phyloP scores from a whole-genome alignment of 2,329 filamentous ascomycete species.

The Botrytis pseudocinerea region DNA sequence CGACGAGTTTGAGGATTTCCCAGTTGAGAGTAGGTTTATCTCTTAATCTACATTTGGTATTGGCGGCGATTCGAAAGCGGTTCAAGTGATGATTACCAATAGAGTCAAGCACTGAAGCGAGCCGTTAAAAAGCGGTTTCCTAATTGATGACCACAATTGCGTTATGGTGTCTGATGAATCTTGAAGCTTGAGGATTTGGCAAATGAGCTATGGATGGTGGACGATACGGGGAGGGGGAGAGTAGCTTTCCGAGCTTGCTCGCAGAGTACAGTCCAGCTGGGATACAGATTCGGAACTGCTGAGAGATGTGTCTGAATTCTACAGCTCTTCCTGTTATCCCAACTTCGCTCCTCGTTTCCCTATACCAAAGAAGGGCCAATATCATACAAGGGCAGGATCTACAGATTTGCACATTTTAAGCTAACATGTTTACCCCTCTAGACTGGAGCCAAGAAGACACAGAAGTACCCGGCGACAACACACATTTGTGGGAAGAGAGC shows the following conservation, averaged over 20 bases:
- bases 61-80: conserved; percentile 10
- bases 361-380: not conserved
- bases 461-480: conserved; percentile 72
- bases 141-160: not conserved
- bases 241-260: no score
- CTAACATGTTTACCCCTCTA: conserved; percentile 43
- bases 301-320: not conserved
- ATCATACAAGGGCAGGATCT: not conserved
- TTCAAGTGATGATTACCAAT: conserved; percentile 1
- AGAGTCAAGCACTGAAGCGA: conserved; percentile 2
- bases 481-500: conserved; percentile 98
- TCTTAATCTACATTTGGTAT: conserved; percentile 1
- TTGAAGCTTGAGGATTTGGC: not conserved
- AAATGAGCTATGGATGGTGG: not conserved
- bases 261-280: no score
- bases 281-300: not conserved
- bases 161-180: not conserved
- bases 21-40: conserved; percentile 74
- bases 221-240: not conserved
- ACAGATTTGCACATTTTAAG: not conserved
- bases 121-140: not conserved
- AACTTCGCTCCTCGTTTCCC: not conserved
- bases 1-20: conserved; percentile 99
- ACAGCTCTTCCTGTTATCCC: not conserved
- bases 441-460: conserved; percentile 94